Conservation (phyloP, 768 basidiomycete species). For the Coprinopsis sp. region DNA sequence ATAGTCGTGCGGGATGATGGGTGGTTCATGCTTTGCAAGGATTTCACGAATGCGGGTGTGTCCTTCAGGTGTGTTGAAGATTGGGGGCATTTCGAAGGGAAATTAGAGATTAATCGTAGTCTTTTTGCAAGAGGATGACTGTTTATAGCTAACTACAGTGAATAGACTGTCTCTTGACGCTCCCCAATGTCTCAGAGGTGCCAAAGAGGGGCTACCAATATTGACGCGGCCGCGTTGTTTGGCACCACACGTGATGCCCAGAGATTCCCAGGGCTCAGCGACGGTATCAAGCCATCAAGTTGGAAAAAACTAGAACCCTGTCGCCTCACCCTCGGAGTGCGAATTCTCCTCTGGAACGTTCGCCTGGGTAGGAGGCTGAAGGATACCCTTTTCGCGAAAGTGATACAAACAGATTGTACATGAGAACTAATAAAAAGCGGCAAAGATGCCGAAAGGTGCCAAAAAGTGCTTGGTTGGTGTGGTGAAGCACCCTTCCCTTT, state of each 20-base stretch:
- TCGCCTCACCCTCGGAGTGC: no score
- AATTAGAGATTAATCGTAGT: background rate
- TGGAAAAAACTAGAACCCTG: no score
- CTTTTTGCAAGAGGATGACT: background rate
- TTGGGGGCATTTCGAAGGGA: background rate
- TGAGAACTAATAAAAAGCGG: no score
- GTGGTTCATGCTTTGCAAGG: background rate
- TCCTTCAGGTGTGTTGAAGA: background rate
- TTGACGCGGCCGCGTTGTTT: background rate
- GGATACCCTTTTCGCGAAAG: no score
- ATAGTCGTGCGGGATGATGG: slow-evolving; percentile 17
- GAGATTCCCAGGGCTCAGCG: background rate
- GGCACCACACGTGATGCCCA: background rate
- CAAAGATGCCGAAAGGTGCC: no score
- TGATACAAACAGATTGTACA: no score
- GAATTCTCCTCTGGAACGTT: no score
- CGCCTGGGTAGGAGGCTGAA: no score
- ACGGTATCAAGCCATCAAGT: background rate
- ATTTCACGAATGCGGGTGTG: background rate
- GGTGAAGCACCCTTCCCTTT: no score
- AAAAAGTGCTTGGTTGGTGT: no score
- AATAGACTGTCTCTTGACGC: background rate
- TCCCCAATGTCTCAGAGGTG: background rate
- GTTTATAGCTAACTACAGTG: background rate
- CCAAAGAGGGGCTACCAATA: background rate